A percentile compares a stretch with the other conserved stretches of the same genome.
phyloP scores from a whole-genome alignment of 805 yeast genomes.

The Pichia phayaonensis region DNA sequence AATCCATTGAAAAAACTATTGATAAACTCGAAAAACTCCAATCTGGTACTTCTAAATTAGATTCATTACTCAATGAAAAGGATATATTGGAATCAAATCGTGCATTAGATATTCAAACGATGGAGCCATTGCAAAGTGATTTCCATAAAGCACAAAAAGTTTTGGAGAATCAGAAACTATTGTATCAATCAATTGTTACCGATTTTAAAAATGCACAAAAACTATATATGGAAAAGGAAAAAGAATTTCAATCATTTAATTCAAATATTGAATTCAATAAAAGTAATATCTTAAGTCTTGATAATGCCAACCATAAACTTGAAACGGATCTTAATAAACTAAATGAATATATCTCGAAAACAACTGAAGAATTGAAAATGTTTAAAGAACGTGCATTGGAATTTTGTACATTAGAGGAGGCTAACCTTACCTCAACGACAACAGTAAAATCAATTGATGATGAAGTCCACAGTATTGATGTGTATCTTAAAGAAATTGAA shows the following conservation, averaged over 20 bases:
- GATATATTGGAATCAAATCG: conserved; percentile 27
- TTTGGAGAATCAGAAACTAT: conserved; percentile 10
- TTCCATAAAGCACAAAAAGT: conserved; percentile 5
- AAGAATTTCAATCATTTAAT: conserved; percentile 16
- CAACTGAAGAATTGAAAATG: neutral
- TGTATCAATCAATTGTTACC: conserved; percentile 9
- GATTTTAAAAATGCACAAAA: conserved; percentile 8
- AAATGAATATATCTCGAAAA: conserved; percentile 18
- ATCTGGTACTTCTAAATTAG: conserved; percentile 33
- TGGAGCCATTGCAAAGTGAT: conserved; percentile 18
- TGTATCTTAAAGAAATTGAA: conserved; percentile 45
- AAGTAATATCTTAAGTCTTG: conserved; percentile 2
- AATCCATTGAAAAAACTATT: conserved; percentile 28
- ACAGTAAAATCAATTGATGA: conserved; percentile 29
- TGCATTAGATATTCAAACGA: conserved; percentile 15
- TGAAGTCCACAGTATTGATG: conserved; percentile 41
- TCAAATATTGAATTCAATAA: conserved; percentile 17
- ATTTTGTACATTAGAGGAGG: conserved; percentile 42
- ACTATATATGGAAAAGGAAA: conserved; percentile 5
- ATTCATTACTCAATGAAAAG: conserved; percentile 28
- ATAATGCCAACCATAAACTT: neutral
- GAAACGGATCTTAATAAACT: conserved; percentile 18
- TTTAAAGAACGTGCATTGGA: conserved; percentile 25
- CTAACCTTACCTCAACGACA: conserved; percentile 33
- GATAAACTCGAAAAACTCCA: conserved; percentile 38